Conservation (phyloP, 2,329 filamentous ascomycete genomes). For the Paecilomyces sp. region DNA sequence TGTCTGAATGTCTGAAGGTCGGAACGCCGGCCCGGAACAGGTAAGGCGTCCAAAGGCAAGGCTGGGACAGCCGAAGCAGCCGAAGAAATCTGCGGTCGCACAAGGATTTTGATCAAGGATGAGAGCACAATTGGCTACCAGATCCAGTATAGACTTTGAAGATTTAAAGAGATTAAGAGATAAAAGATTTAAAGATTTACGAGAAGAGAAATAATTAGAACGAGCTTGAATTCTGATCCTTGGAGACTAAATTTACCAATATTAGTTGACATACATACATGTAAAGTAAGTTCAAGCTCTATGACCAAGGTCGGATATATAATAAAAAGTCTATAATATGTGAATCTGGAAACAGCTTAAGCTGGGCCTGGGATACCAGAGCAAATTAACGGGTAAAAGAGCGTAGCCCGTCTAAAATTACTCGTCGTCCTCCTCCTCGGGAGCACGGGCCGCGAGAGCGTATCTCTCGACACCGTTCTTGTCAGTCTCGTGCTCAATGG, state of each 20-base stretch:
- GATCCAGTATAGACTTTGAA: background rate
- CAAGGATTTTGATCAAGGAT: no score
- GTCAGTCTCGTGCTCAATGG: slow-evolving; percentile 44
- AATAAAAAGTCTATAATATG: slow-evolving; percentile 1
- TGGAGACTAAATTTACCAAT: background rate
- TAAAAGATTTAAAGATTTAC: background rate
- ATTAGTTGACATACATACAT: slow-evolving; percentile 1
- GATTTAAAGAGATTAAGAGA: no score
- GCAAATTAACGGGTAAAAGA: background rate
- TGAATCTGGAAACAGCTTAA: background rate
- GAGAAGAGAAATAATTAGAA: background rate
- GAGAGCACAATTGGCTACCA: background rate
- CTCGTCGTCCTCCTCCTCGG: slow-evolving; percentile 39
- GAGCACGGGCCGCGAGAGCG: slow-evolving; percentile 34
- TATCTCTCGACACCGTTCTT: slow-evolving; percentile 38
- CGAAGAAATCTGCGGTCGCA: no score
- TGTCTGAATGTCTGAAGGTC: background rate
- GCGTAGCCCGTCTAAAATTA: slow-evolving; percentile 18
- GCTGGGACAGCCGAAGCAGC: background rate
- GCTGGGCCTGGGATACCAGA: background rate
- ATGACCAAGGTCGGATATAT: background rate
- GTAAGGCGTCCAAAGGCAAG: background rate
- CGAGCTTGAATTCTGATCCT: background rate
- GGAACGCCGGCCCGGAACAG: background rate
- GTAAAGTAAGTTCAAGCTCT: background rate